These are phyloP conservation scores for Cercospora janseana DNA, from an alignment of 2,329 filamentous ascomycete genomes.

Conservation along the genomic window DNA sequence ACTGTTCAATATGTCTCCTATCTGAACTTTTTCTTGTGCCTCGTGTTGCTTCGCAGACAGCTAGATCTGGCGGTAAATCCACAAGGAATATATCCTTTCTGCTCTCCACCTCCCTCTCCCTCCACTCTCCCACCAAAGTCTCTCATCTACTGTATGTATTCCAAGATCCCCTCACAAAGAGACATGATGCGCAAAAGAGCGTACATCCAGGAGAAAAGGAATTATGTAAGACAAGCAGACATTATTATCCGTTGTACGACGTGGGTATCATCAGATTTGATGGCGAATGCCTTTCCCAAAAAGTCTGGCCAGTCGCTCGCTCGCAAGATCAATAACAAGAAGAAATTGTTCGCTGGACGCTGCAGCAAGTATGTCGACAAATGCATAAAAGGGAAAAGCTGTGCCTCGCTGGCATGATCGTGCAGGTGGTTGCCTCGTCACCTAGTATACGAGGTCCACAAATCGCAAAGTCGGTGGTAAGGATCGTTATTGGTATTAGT, in stretches of 20 bases:
- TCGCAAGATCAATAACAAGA: slow-evolving; percentile 2
- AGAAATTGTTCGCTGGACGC: slow-evolving; percentile 7
- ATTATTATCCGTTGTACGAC: slow-evolving; percentile 20
- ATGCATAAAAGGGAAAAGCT: not conserved
- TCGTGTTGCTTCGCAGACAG: too few relatives aligned
- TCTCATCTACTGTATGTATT: too few relatives aligned
- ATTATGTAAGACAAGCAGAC: too few relatives aligned
- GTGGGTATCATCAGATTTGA: slow-evolving; percentile 20
- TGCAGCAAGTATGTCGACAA: slow-evolving; percentile 9
- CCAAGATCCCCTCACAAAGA: too few relatives aligned
- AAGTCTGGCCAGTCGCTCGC: not conserved
- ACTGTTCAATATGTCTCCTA: too few relatives aligned
- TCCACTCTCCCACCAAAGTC: too few relatives aligned
- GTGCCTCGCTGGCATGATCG: not conserved
- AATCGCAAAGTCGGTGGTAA: not conserved
- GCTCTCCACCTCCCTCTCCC: too few relatives aligned
- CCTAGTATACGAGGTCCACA: not conserved
- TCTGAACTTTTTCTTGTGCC: too few relatives aligned
- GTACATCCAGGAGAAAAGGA: too few relatives aligned
- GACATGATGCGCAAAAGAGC: too few relatives aligned
- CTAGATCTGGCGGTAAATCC: too few relatives aligned
- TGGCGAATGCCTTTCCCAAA: not conserved
- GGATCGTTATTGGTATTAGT: not conserved
- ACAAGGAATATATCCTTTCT: too few relatives aligned
- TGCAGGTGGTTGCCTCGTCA: not conserved